Evolutionary conservation across 768 basidiomycete species (phyloP).

Genomic region (Glaciozyma antarctica): DNA sequence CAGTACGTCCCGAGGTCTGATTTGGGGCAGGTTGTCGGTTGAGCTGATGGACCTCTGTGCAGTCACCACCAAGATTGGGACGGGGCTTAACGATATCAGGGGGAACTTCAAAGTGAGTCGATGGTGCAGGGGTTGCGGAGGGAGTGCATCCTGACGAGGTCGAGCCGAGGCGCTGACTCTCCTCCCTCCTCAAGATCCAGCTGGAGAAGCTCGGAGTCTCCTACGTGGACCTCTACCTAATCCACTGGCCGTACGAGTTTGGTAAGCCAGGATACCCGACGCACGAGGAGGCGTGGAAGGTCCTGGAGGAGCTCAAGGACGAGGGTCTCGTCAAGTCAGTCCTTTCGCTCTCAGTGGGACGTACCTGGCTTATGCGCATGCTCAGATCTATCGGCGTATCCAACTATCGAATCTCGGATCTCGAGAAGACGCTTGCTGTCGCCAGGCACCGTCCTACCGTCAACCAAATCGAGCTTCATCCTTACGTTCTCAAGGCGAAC

Average conservation of each 20-base stretch:
- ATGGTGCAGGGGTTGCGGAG: too few relatives aligned
- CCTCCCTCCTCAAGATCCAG: slow-evolving; percentile 40
- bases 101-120: slow-evolving; percentile 40
- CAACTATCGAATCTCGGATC: slow-evolving; percentile 41
- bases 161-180: too few relatives aligned
- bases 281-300: slow-evolving; percentile 2
- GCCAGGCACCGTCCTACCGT: background rate
- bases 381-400: slow-evolving; percentile 43
- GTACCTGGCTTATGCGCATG: slow-evolving; percentile 40
- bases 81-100: slow-evolving; percentile 40
- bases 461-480: slow-evolving; percentile 42
- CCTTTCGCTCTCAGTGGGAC: slow-evolving; percentile 38
- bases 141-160: too few relatives aligned
- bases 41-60: background rate
- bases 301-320: slow-evolving; percentile 8
- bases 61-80: slow-evolving; percentile 30
- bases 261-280: slow-evolving; percentile 13
- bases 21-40: background rate
- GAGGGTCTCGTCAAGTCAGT: slow-evolving; percentile 47
- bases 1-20: slow-evolving; percentile 24
- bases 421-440: slow-evolving; percentile 31
- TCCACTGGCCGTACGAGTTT: slow-evolving; percentile 44
- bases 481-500: slow-evolving; percentile 36
- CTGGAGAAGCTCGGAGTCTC: slow-evolving; percentile 5
- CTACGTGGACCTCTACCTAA: slow-evolving; percentile 54